Base-by-base conservation (phyloP, 768 basidiomycete genomes). In the Trametes villosa region DNA sequence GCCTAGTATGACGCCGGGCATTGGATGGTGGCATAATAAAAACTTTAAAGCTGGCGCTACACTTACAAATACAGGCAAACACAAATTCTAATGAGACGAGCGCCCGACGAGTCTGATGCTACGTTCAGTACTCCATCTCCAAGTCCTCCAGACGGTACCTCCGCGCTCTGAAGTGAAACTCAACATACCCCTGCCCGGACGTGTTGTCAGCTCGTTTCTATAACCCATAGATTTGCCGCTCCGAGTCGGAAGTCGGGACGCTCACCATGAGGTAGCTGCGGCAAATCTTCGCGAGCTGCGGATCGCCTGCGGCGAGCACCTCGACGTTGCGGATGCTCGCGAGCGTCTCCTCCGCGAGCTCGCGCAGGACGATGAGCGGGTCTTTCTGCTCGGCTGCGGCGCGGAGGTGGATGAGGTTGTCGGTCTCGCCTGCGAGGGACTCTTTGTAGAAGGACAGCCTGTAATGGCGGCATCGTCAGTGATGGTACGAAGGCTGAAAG, bases 391-490 rank as follows among this genome's bases (percentile, higher is more conserved):
- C 48, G 3, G 48, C 48, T 8, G 48, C 30, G 31, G 48, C 48
- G 18, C 48, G 48, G 15, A 49, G 18, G 20, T 49, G 17, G n/a
- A 49, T 20, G 30, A 27, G 22, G n/a, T 22, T n/a, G 31, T 49
- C 30, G 9, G 48, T 49, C 31, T 49, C 48, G 3, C 48, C 48
- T 12, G 30, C 17, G 3, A 49, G 31, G 4, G n/a, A 20, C 20
- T 49, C 48, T 34, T 49, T 49, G 48, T 49, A 49, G 30, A 49
- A 49, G 8, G 48, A 49, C 0, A 49, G 47, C 9, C 47, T 48
- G 20, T n/a, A 34, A 34, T 34, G 15, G 4, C 13, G 6, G 18
- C 18, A 15, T 38, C 15, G 36, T 38, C 36, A 38, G 36, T 13
- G 13, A 34, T 7, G 13, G 33, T 7, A 34, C 13, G 36, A 15